Evolutionary conservation across 129 eudicot genomes (phyloP), one percentile per base, ranked within the genome.

Genomic region (Helichrysum umbraculigerum): DNA sequence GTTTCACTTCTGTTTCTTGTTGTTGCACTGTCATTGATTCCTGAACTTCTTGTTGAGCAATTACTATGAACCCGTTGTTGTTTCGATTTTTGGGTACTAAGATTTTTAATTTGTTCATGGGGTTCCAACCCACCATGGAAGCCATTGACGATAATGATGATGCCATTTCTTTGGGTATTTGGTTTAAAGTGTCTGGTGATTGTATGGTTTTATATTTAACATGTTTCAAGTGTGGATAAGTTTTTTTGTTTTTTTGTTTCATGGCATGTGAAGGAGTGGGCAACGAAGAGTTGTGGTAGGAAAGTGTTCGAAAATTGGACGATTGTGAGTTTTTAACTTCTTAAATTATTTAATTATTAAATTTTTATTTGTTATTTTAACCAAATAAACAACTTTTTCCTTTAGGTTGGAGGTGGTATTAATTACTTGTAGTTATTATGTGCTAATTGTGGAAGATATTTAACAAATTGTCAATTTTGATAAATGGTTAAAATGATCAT

Each of bases 121-220:
- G 63, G 16, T 65, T 84, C 84, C 82, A 83, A 14, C 81, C 73
- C 25, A 90, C 71, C 78, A 83, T 87, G 81, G 96, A 89, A 33
- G 92, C 89, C 75, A 89, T 81, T 88, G 85, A 87, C 16, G 89
- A 80, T 68, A 88, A 86, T 34, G 90, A 69, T 75, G 96, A 87
- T 62, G 98, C 96, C 92, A 86, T 89, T 71, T 72, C 71, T 76
- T 34, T 64, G 37, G 74, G 14, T 78, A 77, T 37, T 20, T 66
- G 61, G 56, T 62, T 78, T 33, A 6, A 5, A 10, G 6, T 25
- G 15, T 68, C 17, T 34, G 52, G 30, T 32, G 83, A 73, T 75
- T 56, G 25, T 59, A 73, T 75, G 79, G 76, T 25, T 19, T 9
- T 14, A 12, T 44, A 16, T 81, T 35, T 39, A 50, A 61, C 30